Evolutionary conservation across 495 filamentous ascomycete genomes (phyloP).

Genomic region (Penicillium subrubescens): DNA sequence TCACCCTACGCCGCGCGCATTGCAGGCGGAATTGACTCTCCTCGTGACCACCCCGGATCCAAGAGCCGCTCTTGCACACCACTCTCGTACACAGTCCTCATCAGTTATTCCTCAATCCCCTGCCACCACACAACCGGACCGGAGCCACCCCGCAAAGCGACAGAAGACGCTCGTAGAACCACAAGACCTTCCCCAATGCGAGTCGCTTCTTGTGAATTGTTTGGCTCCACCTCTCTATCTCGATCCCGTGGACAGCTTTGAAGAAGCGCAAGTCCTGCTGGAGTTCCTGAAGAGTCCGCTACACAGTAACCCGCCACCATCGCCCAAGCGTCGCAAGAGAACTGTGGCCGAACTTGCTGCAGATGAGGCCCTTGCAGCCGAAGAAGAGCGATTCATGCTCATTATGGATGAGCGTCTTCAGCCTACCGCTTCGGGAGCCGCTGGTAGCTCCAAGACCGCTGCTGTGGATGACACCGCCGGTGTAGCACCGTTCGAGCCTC

Average conservation of each 20-base stretch:
- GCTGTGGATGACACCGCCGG: slow-evolving; percentile 75
- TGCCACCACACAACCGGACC: slow-evolving; percentile 55
- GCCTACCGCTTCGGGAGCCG: slow-evolving; percentile 56
- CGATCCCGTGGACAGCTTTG: slow-evolving; percentile 66
- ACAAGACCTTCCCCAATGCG: slow-evolving; percentile 68
- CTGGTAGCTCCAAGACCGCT: slow-evolving; percentile 60
- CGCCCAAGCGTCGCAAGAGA: slow-evolving; percentile 87
- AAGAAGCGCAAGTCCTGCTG: slow-evolving; percentile 68
- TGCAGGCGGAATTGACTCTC: slow-evolving; percentile 72
- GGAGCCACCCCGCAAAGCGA: slow-evolving; percentile 64
- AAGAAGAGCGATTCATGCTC: slow-evolving; percentile 89
- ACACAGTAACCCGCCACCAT: slow-evolving; percentile 72
- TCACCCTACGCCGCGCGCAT: slow-evolving; percentile 75
- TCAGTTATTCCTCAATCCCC: slow-evolving; percentile 60
- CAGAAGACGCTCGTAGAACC: slow-evolving; percentile 78
- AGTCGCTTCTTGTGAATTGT: slow-evolving; percentile 68
- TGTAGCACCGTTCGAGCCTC: slow-evolving; percentile 72
- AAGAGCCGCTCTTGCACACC: slow-evolving; percentile 45
- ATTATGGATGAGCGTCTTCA: slow-evolving; percentile 84
- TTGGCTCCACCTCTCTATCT: slow-evolving; percentile 76
- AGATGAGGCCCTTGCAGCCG: slow-evolving; percentile 86
- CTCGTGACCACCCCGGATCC: slow-evolving; percentile 71
- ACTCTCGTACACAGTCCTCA: slow-evolving; percentile 49
- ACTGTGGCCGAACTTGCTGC: slow-evolving; percentile 93
- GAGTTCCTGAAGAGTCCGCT: slow-evolving; percentile 72